Evolutionary conservation across 805 yeast species (phyloP), one percentile per base, ranked within the genome.

Genomic region (Vanderwaltozyma verrucispora): DNA sequence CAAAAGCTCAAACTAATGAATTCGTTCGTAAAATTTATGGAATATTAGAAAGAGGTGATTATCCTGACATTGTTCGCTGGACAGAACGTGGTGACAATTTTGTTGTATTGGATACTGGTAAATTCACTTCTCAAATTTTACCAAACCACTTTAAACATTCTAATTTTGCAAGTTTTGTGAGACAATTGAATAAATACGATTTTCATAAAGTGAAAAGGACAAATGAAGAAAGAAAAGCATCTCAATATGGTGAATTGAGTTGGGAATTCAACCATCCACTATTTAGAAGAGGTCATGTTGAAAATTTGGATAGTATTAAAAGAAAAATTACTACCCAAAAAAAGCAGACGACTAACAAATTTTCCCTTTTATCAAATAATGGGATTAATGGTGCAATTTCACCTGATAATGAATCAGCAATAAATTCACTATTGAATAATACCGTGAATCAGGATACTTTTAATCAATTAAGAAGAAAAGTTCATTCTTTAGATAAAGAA

Each of bases 191-290:
- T 69, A 92, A 92, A 62, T 92, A 92, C 56, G 98, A 89, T 61
- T 92, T 92, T 67, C 98, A 92, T 67, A 92, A 92, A 63, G 94
- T 92, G 32, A 84, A 89, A 55, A 68, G 75, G 32, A 66, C 82
- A 29, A 73, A 68, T 40, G 87, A 77, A 47, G 82, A 75, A 43
- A 72, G 71, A 49, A 71, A 65, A 35, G 54, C 54, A 34, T 60
- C 63, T 21, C 75, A 75, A 41, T 77, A 77, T 50, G 83, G 87
- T 28, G 86, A 79, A 39, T 75, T 80, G 58, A 77, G 88, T 16
- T 89, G 97, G 96, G 96, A 89, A 58, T 89, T 92, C 65, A 77
- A 78, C 54, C 97, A 92, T 59, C 94, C 96, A 0, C 85, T 77
- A 46, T 92, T 92, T 60, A 73, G 73, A 46, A 73, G 74, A 25